Base-by-base conservation (phyloP, 768 basidiomycete species). In the Megacollybia marginata region DNA sequence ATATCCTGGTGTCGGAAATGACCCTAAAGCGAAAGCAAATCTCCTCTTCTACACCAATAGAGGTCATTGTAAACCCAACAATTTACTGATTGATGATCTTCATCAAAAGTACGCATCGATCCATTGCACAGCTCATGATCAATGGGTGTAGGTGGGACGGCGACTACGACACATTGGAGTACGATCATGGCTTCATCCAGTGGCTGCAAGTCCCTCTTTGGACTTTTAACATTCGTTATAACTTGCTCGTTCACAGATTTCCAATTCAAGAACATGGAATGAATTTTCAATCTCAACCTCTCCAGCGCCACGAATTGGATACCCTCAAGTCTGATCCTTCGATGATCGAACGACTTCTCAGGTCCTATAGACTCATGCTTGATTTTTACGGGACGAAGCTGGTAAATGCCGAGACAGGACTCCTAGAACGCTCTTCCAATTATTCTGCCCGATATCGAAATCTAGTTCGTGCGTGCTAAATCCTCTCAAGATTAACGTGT, bases 311-410 rank as follows among this genome's bases (percentile, higher is more conserved):
- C 58, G 87, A 89, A 63, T 73, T 81, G 42, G 58, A 64, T 11
- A 61, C 68, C 33, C 83, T 88, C 75, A 81, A 70, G 56, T 64
- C 65, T 12, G 71, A 80, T 59, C 55, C 71, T 31, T 54, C 56
- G 36, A 70, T 83, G 42, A 62, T 80, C 44, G 53, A 65, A 50
- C 77, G 83, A 35, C 56, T 88, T 31, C 48, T 81, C 4, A 64
- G 62, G 28, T 87, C 86, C 16, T 88, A 88, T 62, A 67, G 63
- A 53, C 73, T 88, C 56, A 86, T 91, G 82, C 75, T 89, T 23
- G 83, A 85, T 61, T 88, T 89, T 66, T 89, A 86, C 59, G 87
- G 86, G 19, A 86, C 88, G 83, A 69, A 70, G 28, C 73, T 88
- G 32, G 64, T 80, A 36, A 75, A 75, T 33, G 56, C 65, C 20